Evolutionary conservation across 441 rosid genomes (phyloP).

Genomic region (Isatis lusitanica): DNA sequence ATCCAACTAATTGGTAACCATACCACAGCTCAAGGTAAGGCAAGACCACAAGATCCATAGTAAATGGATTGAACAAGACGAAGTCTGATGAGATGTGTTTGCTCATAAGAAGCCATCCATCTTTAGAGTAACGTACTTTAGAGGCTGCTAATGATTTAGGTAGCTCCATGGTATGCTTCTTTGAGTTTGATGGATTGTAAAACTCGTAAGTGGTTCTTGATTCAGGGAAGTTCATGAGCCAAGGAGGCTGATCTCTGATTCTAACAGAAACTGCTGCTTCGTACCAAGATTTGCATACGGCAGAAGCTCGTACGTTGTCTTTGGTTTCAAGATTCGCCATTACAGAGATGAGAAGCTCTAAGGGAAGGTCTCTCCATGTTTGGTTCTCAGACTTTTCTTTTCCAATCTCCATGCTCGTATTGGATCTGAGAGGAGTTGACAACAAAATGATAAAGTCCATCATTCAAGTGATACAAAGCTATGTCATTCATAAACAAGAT

Average conservation of each 20-base stretch:
- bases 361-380: constrained; percentile 28
- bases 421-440: neutral
- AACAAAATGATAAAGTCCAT: neutral
- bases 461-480: neutral
- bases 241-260: constrained; percentile 23
- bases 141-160: constrained; percentile 18
- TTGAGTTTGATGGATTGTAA: constrained; percentile 20
- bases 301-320: constrained; percentile 28
- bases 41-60: constrained; percentile 24
- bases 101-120: constrained; percentile 35
- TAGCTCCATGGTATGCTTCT: constrained; percentile 9
- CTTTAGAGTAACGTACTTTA: constrained; percentile 29
- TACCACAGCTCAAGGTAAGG: constrained; percentile 23
- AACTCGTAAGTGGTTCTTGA: constrained; percentile 10
- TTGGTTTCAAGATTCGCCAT: constrained; percentile 26
- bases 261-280: constrained; percentile 29
- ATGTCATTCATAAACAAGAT: neutral
- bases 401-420: constrained; percentile 3
- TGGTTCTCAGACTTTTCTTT: constrained; percentile 2
- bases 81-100: constrained; percentile 19
- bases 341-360: constrained; percentile 26
- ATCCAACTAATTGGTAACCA: constrained; percentile 23
- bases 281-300: constrained; percentile 31
- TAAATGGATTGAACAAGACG: constrained; percentile 35
- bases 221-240: constrained; percentile 16